Base-by-base conservation (phyloP, 2,329 filamentous ascomycete species). In the Atkinsonella hypoxylon region DNA sequence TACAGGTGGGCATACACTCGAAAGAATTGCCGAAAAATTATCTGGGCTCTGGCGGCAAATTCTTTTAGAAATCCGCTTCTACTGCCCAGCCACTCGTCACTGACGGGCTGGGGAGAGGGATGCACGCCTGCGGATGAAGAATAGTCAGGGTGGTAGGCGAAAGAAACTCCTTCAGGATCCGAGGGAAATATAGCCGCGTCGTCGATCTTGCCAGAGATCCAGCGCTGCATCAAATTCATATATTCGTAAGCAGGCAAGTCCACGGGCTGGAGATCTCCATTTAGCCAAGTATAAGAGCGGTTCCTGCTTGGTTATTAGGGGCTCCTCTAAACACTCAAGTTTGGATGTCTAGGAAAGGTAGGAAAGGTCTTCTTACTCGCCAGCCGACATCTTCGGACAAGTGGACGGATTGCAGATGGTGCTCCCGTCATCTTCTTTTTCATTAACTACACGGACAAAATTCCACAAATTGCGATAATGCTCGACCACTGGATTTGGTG, bases 211-310 rank as follows among this genome's bases (percentile, higher is more conserved):
- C 87, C 87, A 31, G 87, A 84, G 64, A 95, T 93, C 89, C 89
- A 95, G 62, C 89, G 87, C 70, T 95, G 89, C 63, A 95, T 91
- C 30, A 94, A 81, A 58, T 86, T 87, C 68, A 95, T 89, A 70
- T 95, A 95, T 66, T 91, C 88, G 55, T 83, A 82, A 6, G 89
- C 89, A 4, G 89, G 87, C 45, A 95, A 85, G 67, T 93, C 89
- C 55, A 91, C 87, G 15, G 89, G 87, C 62, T 87, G 82, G 58
- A 83, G 81, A 59, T 54, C 51, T 12, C 44, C 51, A 51, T 96
- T 94, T 50, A 96, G 79, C 91, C 91, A 97, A 44, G 90, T 95
- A 67, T 95, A 97, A 18, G 89, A 95, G 68, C 94, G 85, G 61
- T 93, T 94, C 13, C 79, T 83, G 36, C 22, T n/a, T 15, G 7